Conservation (phyloP, 2,329 filamentous ascomycete genomes). For the Chrysosphaeria jannelii region DNA sequence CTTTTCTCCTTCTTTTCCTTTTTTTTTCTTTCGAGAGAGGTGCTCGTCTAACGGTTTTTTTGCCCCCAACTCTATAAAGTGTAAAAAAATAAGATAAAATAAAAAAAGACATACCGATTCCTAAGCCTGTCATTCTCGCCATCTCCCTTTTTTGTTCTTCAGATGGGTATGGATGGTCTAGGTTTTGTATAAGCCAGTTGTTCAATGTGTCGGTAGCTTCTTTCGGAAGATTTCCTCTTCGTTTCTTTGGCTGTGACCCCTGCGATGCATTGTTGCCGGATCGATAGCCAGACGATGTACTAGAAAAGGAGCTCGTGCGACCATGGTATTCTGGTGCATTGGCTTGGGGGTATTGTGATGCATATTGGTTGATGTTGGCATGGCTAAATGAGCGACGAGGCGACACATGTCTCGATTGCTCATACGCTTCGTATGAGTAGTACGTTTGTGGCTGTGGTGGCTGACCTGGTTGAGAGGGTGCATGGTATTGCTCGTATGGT, state of each 20-base stretch:
- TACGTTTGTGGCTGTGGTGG: too few relatives aligned
- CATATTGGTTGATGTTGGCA: neutral
- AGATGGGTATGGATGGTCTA: conserved; percentile 58
- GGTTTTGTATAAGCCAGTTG: conserved; percentile 49
- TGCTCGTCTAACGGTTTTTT: too few relatives aligned
- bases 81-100: conserved; percentile 1
- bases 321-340: conserved; percentile 5
- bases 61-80: conserved; percentile 1
- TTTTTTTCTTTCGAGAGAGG: neutral
- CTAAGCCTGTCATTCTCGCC: conserved; percentile 44
- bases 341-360: conserved; percentile 1
- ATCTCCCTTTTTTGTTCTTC: conserved; percentile 69
- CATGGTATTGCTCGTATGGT: too few relatives aligned
- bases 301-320: neutral
- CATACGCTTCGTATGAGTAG: too few relatives aligned
- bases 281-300: too few relatives aligned
- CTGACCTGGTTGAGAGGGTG: too few relatives aligned
- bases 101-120: conserved; percentile 29
- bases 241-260: conserved; percentile 25
- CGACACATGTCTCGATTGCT: too few relatives aligned
- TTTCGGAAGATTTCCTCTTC: conserved; percentile 71
- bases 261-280: conserved; percentile 9
- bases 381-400: too few relatives aligned
- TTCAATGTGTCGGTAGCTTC: conserved; percentile 59
- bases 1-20: neutral